phyloP scores from a whole-genome alignment of 2,329 filamentous ascomycete species.

The Penicillium sp. region DNA sequence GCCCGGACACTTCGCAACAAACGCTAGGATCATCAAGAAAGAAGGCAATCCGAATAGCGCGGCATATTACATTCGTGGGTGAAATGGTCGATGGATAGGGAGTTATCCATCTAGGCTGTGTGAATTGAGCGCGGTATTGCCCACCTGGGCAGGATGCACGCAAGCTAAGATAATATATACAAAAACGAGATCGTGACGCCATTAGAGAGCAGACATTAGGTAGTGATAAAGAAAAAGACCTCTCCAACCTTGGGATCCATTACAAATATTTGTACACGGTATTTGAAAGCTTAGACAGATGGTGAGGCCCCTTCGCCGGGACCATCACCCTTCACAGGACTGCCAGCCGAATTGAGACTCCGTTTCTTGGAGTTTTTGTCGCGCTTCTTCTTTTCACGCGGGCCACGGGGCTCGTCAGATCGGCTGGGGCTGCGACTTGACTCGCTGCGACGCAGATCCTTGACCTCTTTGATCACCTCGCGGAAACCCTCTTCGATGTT shows the following conservation, averaged over 20 bases:
- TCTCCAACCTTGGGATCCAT: background rate
- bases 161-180: slow-evolving; percentile 5
- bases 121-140: background rate
- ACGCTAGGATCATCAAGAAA: background rate
- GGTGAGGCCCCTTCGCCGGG: background rate
- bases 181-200: background rate
- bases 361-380: slow-evolving; percentile 29
- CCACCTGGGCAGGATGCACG: background rate
- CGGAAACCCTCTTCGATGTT: slow-evolving; percentile 88
- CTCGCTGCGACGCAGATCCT: slow-evolving; percentile 56
- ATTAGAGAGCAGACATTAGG: background rate
- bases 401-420: slow-evolving; percentile 26
- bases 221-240: background rate
- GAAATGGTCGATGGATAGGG: too few species aligned
- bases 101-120: background rate
- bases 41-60: background rate
- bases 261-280: slow-evolving; percentile 3
- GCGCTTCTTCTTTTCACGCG: slow-evolving; percentile 30
- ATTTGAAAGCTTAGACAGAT: background rate
- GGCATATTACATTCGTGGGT: background rate
- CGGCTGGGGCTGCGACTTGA: slow-evolving; percentile 32
- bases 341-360: slow-evolving; percentile 10
- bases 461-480: slow-evolving; percentile 80
- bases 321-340: background rate
- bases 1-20: slow-evolving; percentile 10